Base-by-base conservation (phyloP, 2,329 filamentous ascomycete genomes). In the Madurella fahalii region DNA sequence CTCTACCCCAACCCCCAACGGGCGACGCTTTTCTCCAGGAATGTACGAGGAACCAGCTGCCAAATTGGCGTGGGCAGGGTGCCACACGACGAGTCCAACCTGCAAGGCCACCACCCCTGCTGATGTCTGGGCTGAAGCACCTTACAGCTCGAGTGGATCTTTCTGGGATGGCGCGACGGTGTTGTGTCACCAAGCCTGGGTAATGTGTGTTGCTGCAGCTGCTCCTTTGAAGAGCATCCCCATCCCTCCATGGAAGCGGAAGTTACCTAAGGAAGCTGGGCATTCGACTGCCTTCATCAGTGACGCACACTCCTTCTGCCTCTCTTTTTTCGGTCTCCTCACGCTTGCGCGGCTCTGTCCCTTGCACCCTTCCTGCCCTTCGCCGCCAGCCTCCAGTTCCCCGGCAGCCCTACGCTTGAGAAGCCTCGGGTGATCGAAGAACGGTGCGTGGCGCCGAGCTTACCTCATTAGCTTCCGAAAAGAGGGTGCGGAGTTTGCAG, bases 141-240 rank as follows among this genome's bases (percentile, higher is more conserved):
- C 13, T 12, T 7, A 25, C 30, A 12, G 32, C 13, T 42, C 25
- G n/a, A 25, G 52, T 50, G 52, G 46, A 46, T 16, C 52, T 40
- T 32, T 50, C 9, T 15, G 2, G 40, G 52, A 44, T 50, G 52
- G 45, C 47, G 52, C 46, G 47, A 54, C 32, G 32, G 52, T 41
- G 41, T 40, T 49, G 46, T 49, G 46, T 46, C 52, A 50, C 45
- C 40, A 47, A 25, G 25, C n/a, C n/a, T n/a, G n/a, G n/a, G n/a
- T n/a, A n/a, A n/a, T n/a, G 31, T 34, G 31, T 34, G 7, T 7
- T 15, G 11, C 52, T 54, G 52, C 52, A 50, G 32, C 32, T 41
- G 32, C 40, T 49, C 51, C 46, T 53, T 49, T 31, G 39, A 7
- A 7, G 3, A 25, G 7, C 25, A 4, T 25, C 7, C 25, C 25